Base-by-base conservation (phyloP, 306 rosid species). In the Vigna radiata region DNA sequence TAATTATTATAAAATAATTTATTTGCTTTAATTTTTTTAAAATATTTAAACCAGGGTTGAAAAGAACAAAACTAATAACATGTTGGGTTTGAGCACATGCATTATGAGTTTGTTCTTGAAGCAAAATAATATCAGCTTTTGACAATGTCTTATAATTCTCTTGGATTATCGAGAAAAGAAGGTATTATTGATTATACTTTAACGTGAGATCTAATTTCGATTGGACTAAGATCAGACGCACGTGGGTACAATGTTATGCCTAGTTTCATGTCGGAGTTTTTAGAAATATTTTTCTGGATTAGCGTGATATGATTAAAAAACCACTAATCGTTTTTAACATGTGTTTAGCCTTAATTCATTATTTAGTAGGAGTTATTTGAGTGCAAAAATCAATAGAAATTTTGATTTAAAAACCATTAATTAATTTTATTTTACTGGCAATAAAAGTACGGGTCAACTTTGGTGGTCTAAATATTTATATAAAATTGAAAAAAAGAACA, bases 331-430 rank as follows among this genome's bases (percentile, higher is more conserved):
- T 50, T 29, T 68, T 62, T 64, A 27, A 62, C 79, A 82, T 72
- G 78, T 79, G 78, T 84, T 66, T 79, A 74, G 66, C 75, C 67
- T 79, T 79, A 83, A 76, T 64, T 67, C 54, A 70, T 84, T 85
- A 76, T 36, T 61, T 67, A 76, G 69, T 76, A 75, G 84, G 59
- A 23, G 13, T 68, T 72, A 4, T 21, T 60, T 69, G 8, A 52
- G 50, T 39, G 8, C 13, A 33, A 76, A 76, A 62, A 65, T 44
- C 11, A 19, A 58, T 27, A 58, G 19, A 62, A 41, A 52, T 56
- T 48, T 65, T 72, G 61, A 68, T 67, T 78, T 78, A 1, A 36
- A 7, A 36, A 36, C 7, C 7, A 6, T 36, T 36, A 36, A 36
- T 36, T 6, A 36, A 36, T 36, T 36, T 5, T 36, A 36, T 6